phyloP scores from a whole-genome alignment of 306 rosid species.

The Casuarina equisetifolia region DNA sequence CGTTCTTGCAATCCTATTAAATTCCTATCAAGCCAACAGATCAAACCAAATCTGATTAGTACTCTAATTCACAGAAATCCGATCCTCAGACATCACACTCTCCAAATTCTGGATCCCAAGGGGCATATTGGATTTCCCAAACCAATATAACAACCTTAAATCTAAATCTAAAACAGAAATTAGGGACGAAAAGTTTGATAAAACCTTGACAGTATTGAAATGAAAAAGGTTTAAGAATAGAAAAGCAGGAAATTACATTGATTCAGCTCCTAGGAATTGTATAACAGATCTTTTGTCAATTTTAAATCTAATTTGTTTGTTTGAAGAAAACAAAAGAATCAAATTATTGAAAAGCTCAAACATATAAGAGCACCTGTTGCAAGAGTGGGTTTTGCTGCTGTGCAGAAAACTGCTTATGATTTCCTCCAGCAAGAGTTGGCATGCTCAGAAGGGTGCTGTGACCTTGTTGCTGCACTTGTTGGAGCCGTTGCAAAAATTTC shows the following conservation, averaged over 20 bases:
- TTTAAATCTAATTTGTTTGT: neutral
- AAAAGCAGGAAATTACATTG: neutral
- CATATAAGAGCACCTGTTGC: conserved; percentile 63
- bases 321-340: neutral
- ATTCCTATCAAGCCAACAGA: too few relatives aligned
- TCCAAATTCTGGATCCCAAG: too few relatives aligned
- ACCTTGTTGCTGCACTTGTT: conserved; percentile 96
- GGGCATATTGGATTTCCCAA: too few relatives aligned
- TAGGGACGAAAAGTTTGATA: too few relatives aligned
- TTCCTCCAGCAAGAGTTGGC: conserved; percentile 79
- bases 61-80: too few relatives aligned
- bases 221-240: neutral
- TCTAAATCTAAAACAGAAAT: too few relatives aligned
- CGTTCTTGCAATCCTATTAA: too few relatives aligned
- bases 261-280: neutral
- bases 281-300: neutral
- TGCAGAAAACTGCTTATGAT: conserved; percentile 76
- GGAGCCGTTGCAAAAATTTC: conserved; percentile 88
- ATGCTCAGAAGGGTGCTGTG: conserved; percentile 72
- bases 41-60: too few relatives aligned
- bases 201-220: neutral
- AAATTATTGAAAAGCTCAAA: conserved; percentile 17
- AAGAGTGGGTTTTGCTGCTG: conserved; percentile 84
- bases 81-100: too few relatives aligned
- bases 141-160: neutral